Conservation (phyloP, 1,284 basidiomycete species). For the Cystobasidium sp. region DNA sequence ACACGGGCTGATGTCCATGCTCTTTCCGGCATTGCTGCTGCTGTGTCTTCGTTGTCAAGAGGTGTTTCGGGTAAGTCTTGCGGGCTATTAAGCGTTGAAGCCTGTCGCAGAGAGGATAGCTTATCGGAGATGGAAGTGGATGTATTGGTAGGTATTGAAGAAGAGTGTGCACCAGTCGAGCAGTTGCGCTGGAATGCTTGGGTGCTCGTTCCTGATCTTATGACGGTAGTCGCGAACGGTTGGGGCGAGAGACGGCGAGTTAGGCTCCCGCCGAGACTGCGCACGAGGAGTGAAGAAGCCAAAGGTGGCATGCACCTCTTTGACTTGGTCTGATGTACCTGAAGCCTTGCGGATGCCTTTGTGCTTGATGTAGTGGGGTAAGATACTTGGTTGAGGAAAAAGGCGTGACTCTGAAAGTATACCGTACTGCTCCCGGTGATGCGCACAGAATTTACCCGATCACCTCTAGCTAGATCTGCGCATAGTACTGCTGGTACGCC, state of each 20-base stretch:
- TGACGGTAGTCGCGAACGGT: not conserved
- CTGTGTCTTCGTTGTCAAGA: not conserved
- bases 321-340: not conserved
- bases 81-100: not conserved
- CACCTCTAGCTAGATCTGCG: no score
- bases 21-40: slow-evolving; percentile 17
- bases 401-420: no score
- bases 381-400: not conserved
- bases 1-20: slow-evolving; percentile 28
- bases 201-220: not conserved
- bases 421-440: no score
- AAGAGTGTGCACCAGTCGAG: slow-evolving; percentile 8
- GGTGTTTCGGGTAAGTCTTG: not conserved
- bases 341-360: not conserved
- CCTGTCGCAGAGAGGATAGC: not conserved
- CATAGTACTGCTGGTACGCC: no score
- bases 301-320: slow-evolving; percentile 7
- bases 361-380: not conserved
- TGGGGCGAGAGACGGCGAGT: slow-evolving; percentile 2
- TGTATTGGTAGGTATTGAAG: not conserved
- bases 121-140: not conserved
- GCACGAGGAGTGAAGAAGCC: slow-evolving; percentile 1
- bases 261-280: slow-evolving; percentile 4
- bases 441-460: no score
- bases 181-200: slow-evolving; percentile 2